phyloP scores from a whole-genome alignment of 371 early-diverging fungal genomes.

The Mortierella sp. region DNA sequence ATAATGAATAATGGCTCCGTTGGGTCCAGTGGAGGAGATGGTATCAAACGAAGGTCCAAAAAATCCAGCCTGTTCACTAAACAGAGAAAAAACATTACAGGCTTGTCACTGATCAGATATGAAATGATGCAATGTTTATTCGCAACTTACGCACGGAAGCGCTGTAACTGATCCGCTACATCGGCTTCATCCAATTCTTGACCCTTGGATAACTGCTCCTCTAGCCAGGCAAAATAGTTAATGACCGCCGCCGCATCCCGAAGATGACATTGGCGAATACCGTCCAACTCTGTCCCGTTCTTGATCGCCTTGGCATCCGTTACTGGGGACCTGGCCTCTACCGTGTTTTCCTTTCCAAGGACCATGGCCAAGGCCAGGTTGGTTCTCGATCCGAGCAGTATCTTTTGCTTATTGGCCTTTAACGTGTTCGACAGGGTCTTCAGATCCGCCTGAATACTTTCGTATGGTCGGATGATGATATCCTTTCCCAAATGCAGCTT shows the following conservation, averaged over 20 bases:
- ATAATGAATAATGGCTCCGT: constrained; percentile 99
- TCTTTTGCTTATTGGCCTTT: constrained; percentile 56
- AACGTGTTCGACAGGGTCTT: constrained; percentile 34
- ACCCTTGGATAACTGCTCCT: constrained; percentile 73
- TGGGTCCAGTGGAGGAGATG: constrained; percentile 95
- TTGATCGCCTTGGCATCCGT: constrained; percentile 91
- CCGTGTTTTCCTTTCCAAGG: constrained; percentile 61
- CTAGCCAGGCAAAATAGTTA: constrained; percentile 96
- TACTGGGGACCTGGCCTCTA: constrained; percentile 75
- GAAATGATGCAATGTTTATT: not conserved
- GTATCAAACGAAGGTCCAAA: constrained; percentile 97
- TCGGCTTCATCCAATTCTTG: constrained; percentile 81
- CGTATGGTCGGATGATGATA: constrained; percentile 79
- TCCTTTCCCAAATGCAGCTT: constrained; percentile 69
- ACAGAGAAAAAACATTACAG: constrained; percentile 2
- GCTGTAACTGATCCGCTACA: constrained; percentile 67
- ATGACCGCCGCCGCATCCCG: constrained; percentile 95
- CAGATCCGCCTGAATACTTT: constrained; percentile 81
- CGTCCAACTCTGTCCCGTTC: constrained; percentile 90
- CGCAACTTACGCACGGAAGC: constrained; percentile 37
- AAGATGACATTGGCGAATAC: constrained; percentile 94
- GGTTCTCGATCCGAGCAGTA: constrained; percentile 67
- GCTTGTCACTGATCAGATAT: not conserved
- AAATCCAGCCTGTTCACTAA: constrained; percentile 72
- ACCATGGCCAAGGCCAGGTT: constrained; percentile 69